phyloP scores from a whole-genome alignment of 768 basidiomycete genomes.

The Crepidotus variabilis region DNA sequence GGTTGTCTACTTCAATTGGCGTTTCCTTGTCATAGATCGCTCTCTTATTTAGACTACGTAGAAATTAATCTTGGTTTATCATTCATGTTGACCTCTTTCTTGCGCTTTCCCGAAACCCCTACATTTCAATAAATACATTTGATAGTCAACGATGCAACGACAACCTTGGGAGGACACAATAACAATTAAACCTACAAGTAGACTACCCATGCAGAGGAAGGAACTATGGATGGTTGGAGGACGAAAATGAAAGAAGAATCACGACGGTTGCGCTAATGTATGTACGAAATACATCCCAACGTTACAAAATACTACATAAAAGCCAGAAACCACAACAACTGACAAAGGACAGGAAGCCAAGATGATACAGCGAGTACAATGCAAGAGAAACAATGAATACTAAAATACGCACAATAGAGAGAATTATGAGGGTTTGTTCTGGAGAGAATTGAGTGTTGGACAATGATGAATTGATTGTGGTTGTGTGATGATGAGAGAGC shows the following conservation, averaged over 20 bases:
- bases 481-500: background rate
- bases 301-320: background rate
- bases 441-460: background rate
- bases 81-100: too few species aligned
- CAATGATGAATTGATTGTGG: background rate
- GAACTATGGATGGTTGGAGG: background rate
- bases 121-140: background rate
- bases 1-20: too few species aligned
- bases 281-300: background rate
- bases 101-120: background rate
- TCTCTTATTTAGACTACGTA: too few species aligned
- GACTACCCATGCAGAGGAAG: slow-evolving; percentile 1
- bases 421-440: background rate
- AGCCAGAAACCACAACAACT: background rate
- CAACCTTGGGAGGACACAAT: background rate
- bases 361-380: background rate
- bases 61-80: too few species aligned
- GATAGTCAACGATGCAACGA: background rate
- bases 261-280: background rate
- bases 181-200: slow-evolving; percentile 17
- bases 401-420: background rate
- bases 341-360: background rate
- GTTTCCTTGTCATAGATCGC: too few species aligned
- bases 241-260: background rate
- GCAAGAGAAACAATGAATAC: background rate